Evolutionary conservation across 345 rosid species (phyloP), one percentile per base, ranked within the genome.

Genomic region (Citrus sp.): DNA sequence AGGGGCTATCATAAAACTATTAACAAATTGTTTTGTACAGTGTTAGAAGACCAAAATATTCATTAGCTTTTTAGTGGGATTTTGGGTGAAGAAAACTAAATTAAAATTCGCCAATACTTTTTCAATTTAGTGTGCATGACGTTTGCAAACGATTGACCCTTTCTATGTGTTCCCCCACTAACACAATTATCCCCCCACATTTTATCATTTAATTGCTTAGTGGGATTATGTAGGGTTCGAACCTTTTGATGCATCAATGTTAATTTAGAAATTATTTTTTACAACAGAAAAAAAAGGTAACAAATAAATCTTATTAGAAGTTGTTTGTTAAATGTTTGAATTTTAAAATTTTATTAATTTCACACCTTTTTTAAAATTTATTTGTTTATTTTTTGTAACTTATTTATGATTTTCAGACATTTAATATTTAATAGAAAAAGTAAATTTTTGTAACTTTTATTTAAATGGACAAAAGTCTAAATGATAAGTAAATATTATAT

Each of bases 71-170:
- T 56, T 68, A 78, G 82, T 84, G 84, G 80, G 84, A 51, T 67
- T 70, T 65, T 61, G 18, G n/a, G 56, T 22, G 59, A 46, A 18
- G 8, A 25, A 22, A 70, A 27, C 1, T 46, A 28, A 46, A 34
- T 51, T 25, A 66, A 73, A 67, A n/a, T 46, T 56, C 71, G 32
- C 71, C 32, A 71, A 35, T 28, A 28, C 27, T 35, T 73, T 73
- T n/a, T 46, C 14, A 21, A 32, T 14, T 51, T 28, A 66, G 80
- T 74, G 83, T 78, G 71, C 25, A 55, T 82, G 87, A 85, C 80
- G 74, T 72, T 66, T 25, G 73, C 72, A 49, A 46, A 2, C 77
- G 51, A 22, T 74, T 27, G 25, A 3, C 66, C 42, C 42, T 66
- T 78, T 55, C 60, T 70, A 46, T 64, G 70, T 42, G 77, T 69